These are phyloP conservation scores for Euphorbia schlechtendalii DNA, from an alignment of 441 rosid species.

Conservation along the genomic window DNA sequence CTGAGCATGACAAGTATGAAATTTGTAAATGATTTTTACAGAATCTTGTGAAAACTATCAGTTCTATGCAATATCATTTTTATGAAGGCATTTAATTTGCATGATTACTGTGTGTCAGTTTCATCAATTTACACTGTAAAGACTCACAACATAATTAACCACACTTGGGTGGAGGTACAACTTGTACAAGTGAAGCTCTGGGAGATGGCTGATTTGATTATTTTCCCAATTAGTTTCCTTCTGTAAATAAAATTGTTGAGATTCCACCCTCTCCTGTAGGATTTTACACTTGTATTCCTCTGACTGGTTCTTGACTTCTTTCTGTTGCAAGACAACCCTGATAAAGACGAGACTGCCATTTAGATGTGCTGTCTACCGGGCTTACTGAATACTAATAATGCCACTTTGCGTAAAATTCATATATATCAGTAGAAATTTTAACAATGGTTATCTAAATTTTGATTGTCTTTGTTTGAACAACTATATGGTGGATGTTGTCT, in stretches of 20 bases:
- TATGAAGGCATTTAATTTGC: background rate
- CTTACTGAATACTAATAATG: background rate
- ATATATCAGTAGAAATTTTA: background rate
- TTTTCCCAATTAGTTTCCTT: background rate
- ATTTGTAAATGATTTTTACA: background rate
- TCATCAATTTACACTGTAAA: background rate
- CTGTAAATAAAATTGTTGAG: background rate
- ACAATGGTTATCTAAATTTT: background rate
- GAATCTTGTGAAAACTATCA: too few species aligned
- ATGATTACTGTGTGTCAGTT: background rate
- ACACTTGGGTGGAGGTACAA: background rate
- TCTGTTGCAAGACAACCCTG: background rate
- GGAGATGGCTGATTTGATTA: constrained; percentile 5
- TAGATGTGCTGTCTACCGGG: background rate
- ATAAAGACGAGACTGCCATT: background rate
- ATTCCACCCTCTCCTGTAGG: background rate
- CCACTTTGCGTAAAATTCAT: background rate
- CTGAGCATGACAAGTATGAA: background rate
- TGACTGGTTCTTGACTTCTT: background rate
- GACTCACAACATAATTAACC: background rate
- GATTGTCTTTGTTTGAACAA: background rate
- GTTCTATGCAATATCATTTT: background rate
- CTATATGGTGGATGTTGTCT: background rate
- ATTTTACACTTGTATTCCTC: too few species aligned
- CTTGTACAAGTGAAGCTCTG: constrained; percentile 3